These are phyloP conservation scores for Zarea fungicola DNA, from an alignment of 2,329 filamentous ascomycete genomes.

Conservation along the genomic window DNA sequence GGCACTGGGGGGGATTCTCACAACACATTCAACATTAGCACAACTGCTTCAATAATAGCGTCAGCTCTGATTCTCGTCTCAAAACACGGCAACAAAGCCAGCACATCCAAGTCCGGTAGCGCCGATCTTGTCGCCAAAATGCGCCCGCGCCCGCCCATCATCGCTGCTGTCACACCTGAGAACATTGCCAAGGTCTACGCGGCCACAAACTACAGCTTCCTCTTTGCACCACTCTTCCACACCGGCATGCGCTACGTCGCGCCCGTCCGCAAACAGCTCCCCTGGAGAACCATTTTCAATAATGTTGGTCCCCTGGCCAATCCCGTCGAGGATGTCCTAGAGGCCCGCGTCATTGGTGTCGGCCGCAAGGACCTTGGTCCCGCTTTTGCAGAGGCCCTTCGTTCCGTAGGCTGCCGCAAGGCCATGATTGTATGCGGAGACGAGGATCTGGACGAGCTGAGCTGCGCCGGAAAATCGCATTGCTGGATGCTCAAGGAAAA, in stretches of 20 bases:
- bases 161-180: conserved; percentile 66
- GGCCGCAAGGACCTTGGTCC: conserved; percentile 81
- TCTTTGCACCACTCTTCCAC: conserved; percentile 95
- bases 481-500: conserved; percentile 74
- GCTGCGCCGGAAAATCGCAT: conserved; percentile 79
- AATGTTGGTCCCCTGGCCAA: conserved; percentile 89
- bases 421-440: conserved; percentile 88
- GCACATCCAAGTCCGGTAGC: conserved; percentile 91
- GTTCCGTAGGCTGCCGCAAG: conserved; percentile 70
- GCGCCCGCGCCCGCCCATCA: conserved; percentile 64
- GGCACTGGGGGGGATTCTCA: conserved; percentile 95
- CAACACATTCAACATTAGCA: conserved; percentile 98
- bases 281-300: conserved; percentile 97
- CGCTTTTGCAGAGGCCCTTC: conserved; percentile 81
- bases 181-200: conserved; percentile 71
- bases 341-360: conserved; percentile 90
- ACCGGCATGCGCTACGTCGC: conserved; percentile 89
- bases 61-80: conserved; percentile 79
- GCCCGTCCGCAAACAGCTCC: conserved; percentile 77
- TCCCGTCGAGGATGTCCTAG: conserved; percentile 75
- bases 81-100: conserved; percentile 95
- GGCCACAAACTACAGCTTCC: conserved; percentile 84
- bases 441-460: conserved; percentile 93
- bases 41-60: conserved; percentile 86
- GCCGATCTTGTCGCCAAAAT: conserved; percentile 83